Base-by-base conservation (phyloP, 2,329 filamentous ascomycete genomes). In the Neofusicoccum laricinum region DNA sequence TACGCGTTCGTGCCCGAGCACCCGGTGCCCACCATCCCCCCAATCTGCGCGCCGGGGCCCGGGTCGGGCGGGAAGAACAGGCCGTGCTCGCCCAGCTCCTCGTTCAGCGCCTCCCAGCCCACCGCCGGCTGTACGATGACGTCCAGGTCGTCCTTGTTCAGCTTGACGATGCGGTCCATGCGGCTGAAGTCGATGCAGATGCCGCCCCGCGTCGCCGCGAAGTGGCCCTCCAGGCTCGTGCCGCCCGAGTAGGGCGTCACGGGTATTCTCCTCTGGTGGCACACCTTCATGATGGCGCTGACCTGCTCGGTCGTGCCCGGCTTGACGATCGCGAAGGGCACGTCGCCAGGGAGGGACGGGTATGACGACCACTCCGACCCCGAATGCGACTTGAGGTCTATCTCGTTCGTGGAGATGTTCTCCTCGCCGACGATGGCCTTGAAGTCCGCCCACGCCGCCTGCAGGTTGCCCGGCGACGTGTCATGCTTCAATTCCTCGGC, bases 41-140 rank as follows among this genome's bases (percentile, higher is more conserved):
- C 93, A 70, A 97, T 97, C 88, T 92, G 92, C 66, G 93, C 93
- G 17, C 93, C 92, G 61, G 93, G 93, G 61, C 93, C 93, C 17
- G 93, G 93, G 76, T 97, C 93, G 0, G 92, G 93, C 21, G 93
- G 93, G 79, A 97, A 97, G 82, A 97, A 96, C 3, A 97, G 84
- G 32, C 90, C 90, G 30, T 78, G 70, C 66, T 92, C 82, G 55
- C 87, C 82, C 6, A 97, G 83, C 67, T 89, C 83, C 71, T 95
- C 91, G 73, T 97, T 97, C 43, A 97, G 81, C 8, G 84, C 75
- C 78, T 97, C 91, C 93, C 93, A 97, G 12, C 92, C 91, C 10
- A 97, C 86, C 2, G 91, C 93, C 67, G 86, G 65, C 75, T 89
- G 70, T 57, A 83, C 72, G 73, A 88, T 75, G 72, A 88, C 80